Evolutionary conservation across 2,329 filamentous ascomycete species (phyloP), one percentile per base, ranked within the genome.

Genomic region (Lecanicillium sp.): DNA sequence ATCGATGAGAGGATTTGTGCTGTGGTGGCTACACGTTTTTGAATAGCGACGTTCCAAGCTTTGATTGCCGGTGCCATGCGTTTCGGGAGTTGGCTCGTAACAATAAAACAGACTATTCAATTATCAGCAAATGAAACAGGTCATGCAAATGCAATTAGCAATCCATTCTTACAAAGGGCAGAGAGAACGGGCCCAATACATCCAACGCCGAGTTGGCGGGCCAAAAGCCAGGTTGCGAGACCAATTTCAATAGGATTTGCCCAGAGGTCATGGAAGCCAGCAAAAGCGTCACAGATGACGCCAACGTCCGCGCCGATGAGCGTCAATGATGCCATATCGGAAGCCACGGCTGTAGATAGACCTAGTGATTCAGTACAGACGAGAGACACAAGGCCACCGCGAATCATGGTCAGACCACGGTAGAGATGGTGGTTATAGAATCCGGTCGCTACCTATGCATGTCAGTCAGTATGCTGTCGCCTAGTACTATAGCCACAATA

Each of bases 321-420:
- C 4, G 52, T 54, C 14, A 52, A 2, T 0, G 45, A 40, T 1
- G 48, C 50, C 2, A 48, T 37, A 12, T 51, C 51, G 1, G 14
- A 29, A 1, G 33, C 29, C 4, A 30, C 27, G n/a, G 33, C n/a
- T 4, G 26, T 4, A 2, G 46, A 29, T 9, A 47, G 2, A 11
- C 52, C 48, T 5, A 52, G 6, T 26, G 51, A 44, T 7, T 33
- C 27, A 20, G 36, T 14, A 14, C 36, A 47, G 1, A 67, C 51
- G 4, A 55, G 54, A 0, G 61, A 54, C 4, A 60, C 51, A 2
- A 68, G 55, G 14, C 56, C 54, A 0, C 58, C 62, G 9, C 69
- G 58, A 2, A 54, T 46, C 56, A 65, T 65, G 7, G 57, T 58
- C 12, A 58, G 49, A 12, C 54, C 55, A 0, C 68, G 65, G 21